Conservation (phyloP, 176 grass and related monocot genomes). For the Carex kokanica region DNA sequence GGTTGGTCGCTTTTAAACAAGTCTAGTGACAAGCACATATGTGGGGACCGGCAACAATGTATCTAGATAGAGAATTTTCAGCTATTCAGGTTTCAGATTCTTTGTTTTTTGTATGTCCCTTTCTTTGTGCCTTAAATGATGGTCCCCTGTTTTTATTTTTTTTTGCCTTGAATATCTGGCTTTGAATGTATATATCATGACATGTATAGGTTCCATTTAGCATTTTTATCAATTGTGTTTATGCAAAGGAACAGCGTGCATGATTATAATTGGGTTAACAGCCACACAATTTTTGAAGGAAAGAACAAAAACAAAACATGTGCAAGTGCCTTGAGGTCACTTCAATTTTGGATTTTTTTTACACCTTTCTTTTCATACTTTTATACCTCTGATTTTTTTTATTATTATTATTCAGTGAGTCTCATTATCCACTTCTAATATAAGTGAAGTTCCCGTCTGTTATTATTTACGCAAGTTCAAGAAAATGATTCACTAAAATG, state of each 20-base stretch:
- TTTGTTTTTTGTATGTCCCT: slow-evolving; percentile 29
- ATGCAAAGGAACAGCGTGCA: slow-evolving; percentile 13
- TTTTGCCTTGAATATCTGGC: slow-evolving; percentile 26
- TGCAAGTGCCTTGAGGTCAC: slow-evolving; percentile 7
- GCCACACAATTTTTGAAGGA: background rate
- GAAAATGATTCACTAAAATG: background rate
- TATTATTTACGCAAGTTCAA: background rate
- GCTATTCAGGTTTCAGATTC: slow-evolving; percentile 33
- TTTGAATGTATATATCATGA: slow-evolving; percentile 14
- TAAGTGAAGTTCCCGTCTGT: background rate
- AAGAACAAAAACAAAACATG: slow-evolving; percentile 6
- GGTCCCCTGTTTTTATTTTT: slow-evolving; percentile 18
- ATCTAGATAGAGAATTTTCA: slow-evolving; percentile 34
- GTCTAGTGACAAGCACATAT: background rate
- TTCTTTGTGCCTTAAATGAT: slow-evolving; percentile 32
- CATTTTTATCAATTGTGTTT: slow-evolving; percentile 11
- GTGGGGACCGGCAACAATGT: slow-evolving; percentile 9
- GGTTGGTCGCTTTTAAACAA: slow-evolving; percentile 22
- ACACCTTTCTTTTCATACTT: background rate
- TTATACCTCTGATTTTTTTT: background rate
- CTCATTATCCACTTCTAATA: background rate
- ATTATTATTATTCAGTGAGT: background rate
- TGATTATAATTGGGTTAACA: background rate
- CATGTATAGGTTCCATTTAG: slow-evolving; percentile 13
- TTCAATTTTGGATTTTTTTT: slow-evolving; percentile 7